Evolutionary conservation across 2,329 filamentous ascomycete genomes (phyloP).

Genomic region (Onygenales sp.): DNA sequence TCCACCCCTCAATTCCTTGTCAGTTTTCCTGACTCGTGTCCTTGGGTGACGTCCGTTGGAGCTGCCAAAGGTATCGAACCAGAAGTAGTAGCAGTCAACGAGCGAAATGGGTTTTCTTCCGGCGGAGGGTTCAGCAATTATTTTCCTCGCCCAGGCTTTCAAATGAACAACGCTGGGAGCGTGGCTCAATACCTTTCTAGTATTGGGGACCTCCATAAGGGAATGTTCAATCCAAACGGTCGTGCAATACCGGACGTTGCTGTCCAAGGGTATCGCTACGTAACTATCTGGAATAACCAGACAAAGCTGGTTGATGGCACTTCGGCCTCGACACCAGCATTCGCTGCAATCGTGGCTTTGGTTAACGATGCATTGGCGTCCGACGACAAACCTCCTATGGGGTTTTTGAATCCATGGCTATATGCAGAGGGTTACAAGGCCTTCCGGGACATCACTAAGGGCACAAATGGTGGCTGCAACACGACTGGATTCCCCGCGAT

Average conservation of each 20-base stretch:
- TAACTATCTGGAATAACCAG: not conserved
- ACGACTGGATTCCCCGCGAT: conserved; percentile 21
- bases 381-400: conserved; percentile 11
- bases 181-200: not conserved
- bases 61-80: conserved; percentile 45
- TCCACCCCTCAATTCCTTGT: conserved; percentile 43
- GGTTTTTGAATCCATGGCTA: conserved; percentile 15
- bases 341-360: conserved; percentile 12
- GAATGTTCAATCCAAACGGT: conserved; percentile 42
- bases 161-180: conserved; percentile 20
- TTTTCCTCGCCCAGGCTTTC: conserved; percentile 40
- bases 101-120: conserved; percentile 45
- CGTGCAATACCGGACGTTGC: conserved; percentile 54
- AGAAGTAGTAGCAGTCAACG: not conserved
- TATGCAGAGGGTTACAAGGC: conserved; percentile 14
- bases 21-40: conserved; percentile 48
- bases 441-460: conserved; percentile 23
- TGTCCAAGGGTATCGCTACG: conserved; percentile 37
- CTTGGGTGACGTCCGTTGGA: conserved; percentile 54
- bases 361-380: conserved; percentile 15
- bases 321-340: conserved; percentile 12
- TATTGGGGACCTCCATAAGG: conserved; percentile 10
- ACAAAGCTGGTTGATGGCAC: conserved; percentile 1
- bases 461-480: conserved; percentile 23
- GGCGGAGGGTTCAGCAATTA: conserved; percentile 39